Percentiles rank a stretch among this genome's conserved stretches.
Evolutionary conservation across 768 basidiomycete species (phyloP).

Genomic region (Tylopilus sp.): DNA sequence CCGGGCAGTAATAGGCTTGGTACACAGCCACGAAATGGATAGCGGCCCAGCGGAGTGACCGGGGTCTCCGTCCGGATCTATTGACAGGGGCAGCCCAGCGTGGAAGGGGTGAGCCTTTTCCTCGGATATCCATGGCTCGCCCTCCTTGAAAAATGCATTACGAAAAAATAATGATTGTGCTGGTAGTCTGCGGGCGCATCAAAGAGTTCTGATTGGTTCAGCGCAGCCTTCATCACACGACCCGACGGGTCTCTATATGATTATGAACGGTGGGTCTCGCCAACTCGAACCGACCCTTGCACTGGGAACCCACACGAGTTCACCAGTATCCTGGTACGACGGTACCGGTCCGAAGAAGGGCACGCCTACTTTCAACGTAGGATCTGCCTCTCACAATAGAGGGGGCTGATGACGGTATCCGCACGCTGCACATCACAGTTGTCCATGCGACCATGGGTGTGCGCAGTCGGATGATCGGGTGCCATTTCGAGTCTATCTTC

Average conservation of each 20-base stretch:
- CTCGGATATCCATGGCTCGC: constrained; percentile 18
- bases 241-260: too few relatives aligned
- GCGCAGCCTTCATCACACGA: not conserved
- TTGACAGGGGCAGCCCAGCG: constrained; percentile 29
- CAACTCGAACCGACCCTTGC: too few relatives aligned
- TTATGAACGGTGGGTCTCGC: too few relatives aligned
- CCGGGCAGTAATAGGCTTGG: constrained; percentile 1
- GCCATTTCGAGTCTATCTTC: not conserved
- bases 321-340: not conserved
- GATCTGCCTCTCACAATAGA: not conserved
- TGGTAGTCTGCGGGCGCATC: constrained; percentile 17
- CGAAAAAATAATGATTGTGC: too few relatives aligned
- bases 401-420: constrained; percentile 10
- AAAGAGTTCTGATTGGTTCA: constrained; percentile 11
- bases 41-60: constrained; percentile 2
- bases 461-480: constrained; percentile 6
- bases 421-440: constrained; percentile 1
- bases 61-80: constrained; percentile 23
- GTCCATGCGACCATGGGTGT: constrained; percentile 10
- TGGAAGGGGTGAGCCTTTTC: constrained; percentile 24
- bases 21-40: constrained; percentile 19
- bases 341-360: constrained; percentile 9
- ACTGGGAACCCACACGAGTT: constrained; percentile 16
- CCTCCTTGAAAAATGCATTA: too few relatives aligned
- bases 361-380: not conserved